Evolutionary conservation across 1,284 basidiomycete genomes (phyloP), one percentile per base, ranked within the genome.

Genomic region (Moesziomyces sp.): DNA sequence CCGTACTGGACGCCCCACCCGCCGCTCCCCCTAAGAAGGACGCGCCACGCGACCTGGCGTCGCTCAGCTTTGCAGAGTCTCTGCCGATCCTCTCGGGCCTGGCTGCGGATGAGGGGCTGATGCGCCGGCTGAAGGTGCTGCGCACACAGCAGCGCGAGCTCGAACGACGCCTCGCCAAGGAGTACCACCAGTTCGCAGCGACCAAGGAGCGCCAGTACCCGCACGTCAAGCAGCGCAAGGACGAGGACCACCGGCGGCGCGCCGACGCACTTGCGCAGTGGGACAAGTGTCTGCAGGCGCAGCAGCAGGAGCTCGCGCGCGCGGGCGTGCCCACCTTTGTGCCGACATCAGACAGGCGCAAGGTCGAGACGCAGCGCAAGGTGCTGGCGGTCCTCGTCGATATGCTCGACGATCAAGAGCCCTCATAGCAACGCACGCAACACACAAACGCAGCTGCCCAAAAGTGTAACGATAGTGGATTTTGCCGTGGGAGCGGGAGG

Each of bases 41-140:
- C 11, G 9, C 46, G 19, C 23, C 58, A 3, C 47, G 53, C 16
- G 68, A 72, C 42, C 56, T 72, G 1, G 24, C 59, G 23, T 44
- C 56, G 2, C 60, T 72, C 7, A 51, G 52, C 0, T 72, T 72
- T 57, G 52, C 64, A 14, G 59, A 66, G 28, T 54, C 69, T 0
- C 63, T 72, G 2, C 63, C 69, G 8, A 62, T 66, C 53, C 64
- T 72, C 33, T 59, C 59, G 45, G 46, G 50, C 11, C 59, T 72
- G 5, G 46, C 69, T 9, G 35, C 52, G 8, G 63, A 66, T 42
- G 46, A n/a, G 5, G 11, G 48, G 26, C 52, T 67, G n/a, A 57
- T 72, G 9, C 16, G 38, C 4, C 59, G 62, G 11, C 53, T 72
- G 0, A 26, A 21, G 5, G 23, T 49, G 0, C 63, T 72, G 5